Base-by-base conservation (phyloP, 371 early-diverging fungal genomes). In the Syncephalastrum contaminatum region DNA sequence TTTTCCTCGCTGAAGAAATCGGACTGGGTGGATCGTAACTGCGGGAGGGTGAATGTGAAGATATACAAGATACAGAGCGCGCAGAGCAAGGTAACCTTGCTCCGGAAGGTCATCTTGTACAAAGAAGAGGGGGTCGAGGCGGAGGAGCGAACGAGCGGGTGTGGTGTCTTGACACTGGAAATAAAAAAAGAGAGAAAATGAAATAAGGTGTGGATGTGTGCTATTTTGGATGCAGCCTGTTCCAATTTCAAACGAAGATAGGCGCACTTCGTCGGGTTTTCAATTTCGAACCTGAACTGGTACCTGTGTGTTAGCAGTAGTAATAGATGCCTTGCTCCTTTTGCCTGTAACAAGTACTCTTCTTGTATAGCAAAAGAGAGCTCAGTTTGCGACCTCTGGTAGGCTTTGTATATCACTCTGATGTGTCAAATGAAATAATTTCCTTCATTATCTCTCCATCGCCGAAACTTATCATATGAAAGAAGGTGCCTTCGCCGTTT, bases 51-150 rank as follows among this genome's bases (percentile, higher is more conserved):
- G 53, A 50, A 51, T 15, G 51, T 43, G 42, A 59, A 43, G 21
- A 61, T 36, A 43, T 61, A 66, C 4, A 65, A 47, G 24, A 60
- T 53, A 41, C 60, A 60, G 14, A 65, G 47, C 42, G 53, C 43
- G 39, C 57, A 54, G 30, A 60, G 53, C 51, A 60, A 53, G 45
- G 54, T 50, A 21, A 57, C 56, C 58, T 65, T 65, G 52, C 51
- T 52, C 46, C 65, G 65, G 54, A 56, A 54, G 53, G 56, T 44
- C 65, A 65, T 65, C 27, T 15, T 54, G 7, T 25, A 8, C 14
- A 21, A 56, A 16, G 48, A 16, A 41, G 43, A 39, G 39, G 47
- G 10, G 43, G 42, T 16, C 21, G 49, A 18, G 6, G 40, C 43
- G 22, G 45, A 45, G 25, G 19, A 22, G 50, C 13, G 18, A 27